Evolutionary conservation across 106 monocot species (phyloP), one percentile per base, ranked within the genome.

Genomic region (Dioscorea alata): DNA sequence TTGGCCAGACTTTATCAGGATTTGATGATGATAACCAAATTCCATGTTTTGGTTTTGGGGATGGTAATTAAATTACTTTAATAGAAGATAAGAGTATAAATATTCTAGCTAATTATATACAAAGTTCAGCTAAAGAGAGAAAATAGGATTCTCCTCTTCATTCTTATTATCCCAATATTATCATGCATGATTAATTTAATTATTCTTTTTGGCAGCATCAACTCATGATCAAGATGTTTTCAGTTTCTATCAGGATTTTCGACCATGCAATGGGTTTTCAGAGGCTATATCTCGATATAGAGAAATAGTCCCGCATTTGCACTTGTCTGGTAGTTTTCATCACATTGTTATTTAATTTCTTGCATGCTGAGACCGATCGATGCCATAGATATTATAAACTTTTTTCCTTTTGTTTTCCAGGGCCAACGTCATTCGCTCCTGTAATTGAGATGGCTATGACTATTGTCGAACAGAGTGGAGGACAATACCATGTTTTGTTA

Each of bases 31-130:
- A 95, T 76, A 88, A 95, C 62, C 71, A 85, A 54, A 95, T 95
- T 51, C 95, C 95, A 23, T 95, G 95, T 59, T 95, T 86, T 80
- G 95, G 95, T 18, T 95, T 95, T 78, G 95, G 95, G 60, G 91
- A 95, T 80, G 91, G 95, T 95, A 84, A 42, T 42, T 28, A 1
- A 28, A 28, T 1, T 42, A 10, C 42, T 42, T 42, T 42, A 10
- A 42, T 6, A 42, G 42, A 42, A 42, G 2, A 8, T 42, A 42
- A 42, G 0, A 42, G 2, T 42, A 28, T 42, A 3, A 42, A 42
- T 10, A 34, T 42, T 3, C 42, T 28, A 28, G 2, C 28, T 28
- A 28, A 28, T 28, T 28, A 28, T 28, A 28, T 28, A 28, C 28
- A 1, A 28, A 28, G 28, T 28, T 28, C 28, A 28, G 28, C 3